Percentiles rank a stretch among this genome's conserved stretches.
Evolutionary conservation across 768 basidiomycete genomes (phyloP).

Genomic region (Panus rudis): DNA sequence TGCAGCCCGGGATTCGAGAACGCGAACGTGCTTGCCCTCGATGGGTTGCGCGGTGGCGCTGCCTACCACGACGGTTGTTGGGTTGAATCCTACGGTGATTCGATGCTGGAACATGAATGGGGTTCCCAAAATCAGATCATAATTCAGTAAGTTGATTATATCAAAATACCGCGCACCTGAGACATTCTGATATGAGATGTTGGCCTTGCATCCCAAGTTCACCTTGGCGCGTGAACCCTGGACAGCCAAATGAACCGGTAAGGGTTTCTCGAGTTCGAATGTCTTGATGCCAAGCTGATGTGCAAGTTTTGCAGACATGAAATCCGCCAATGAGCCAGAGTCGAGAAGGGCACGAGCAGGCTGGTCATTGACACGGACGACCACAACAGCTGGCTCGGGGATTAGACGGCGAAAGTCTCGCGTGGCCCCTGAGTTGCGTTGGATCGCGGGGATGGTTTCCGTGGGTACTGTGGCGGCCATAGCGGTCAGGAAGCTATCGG

Average conservation of each 20-base stretch:
- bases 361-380: slow-evolving; percentile 26
- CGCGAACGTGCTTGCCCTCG: slow-evolving; percentile 7
- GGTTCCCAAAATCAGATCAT: slow-evolving; percentile 26
- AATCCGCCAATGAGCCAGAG: slow-evolving; percentile 34
- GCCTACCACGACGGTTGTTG: slow-evolving; percentile 13
- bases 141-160: slow-evolving; percentile 19
- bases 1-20: slow-evolving; percentile 11
- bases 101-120: slow-evolving; percentile 25
- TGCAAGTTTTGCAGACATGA: slow-evolving; percentile 30
- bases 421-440: slow-evolving; percentile 10
- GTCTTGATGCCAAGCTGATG: slow-evolving; percentile 29
- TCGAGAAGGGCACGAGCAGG: slow-evolving; percentile 30
- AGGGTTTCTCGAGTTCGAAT: slow-evolving; percentile 22
- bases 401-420: slow-evolving; percentile 12
- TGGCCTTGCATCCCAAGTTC: slow-evolving; percentile 19
- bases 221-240: slow-evolving; percentile 35
- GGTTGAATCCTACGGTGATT: slow-evolving; percentile 17
- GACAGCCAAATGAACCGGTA: slow-evolving; percentile 33
- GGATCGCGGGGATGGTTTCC: slow-evolving; percentile 2
- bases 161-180: slow-evolving; percentile 20
- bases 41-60: slow-evolving; percentile 8
- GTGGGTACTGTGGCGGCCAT: too few relatives aligned
- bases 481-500: too few relatives aligned
- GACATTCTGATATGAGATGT: slow-evolving; percentile 30
- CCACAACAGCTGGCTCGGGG: slow-evolving; percentile 29